These are phyloP conservation scores for Pseudogymnoascus sp. DNA, from an alignment of 2,329 filamentous ascomycete genomes.

Conservation along the genomic window DNA sequence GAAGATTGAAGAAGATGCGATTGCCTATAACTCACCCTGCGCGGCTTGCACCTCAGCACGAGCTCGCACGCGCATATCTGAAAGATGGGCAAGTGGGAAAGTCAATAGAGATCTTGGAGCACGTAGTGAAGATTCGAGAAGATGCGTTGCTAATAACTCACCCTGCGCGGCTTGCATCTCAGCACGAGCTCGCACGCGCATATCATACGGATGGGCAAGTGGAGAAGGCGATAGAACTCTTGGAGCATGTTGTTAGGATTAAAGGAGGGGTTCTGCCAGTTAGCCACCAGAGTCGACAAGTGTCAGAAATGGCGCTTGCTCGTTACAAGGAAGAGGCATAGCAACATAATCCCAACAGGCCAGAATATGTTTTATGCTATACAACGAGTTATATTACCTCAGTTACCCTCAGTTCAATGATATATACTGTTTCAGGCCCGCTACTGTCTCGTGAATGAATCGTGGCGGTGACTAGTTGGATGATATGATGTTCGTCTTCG, in stretches of 20 bases:
- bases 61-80: conserved; percentile 6
- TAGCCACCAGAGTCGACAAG: neutral
- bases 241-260: neutral
- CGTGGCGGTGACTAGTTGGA: neutral
- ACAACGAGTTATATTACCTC: neutral
- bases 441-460: neutral
- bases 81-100: neutral
- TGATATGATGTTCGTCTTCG: neutral
- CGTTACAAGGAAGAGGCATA: neutral
- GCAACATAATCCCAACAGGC: neutral
- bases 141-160: neutral
- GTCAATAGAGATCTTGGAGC: conserved; percentile 1
- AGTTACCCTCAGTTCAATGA: neutral
- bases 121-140: conserved; percentile 1
- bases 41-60: conserved; percentile 7
- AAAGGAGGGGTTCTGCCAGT: neutral
- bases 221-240: neutral
- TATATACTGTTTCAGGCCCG: neutral
- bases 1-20: neutral
- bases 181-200: neutral
- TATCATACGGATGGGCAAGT: neutral
- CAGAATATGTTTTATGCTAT: no score
- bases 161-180: neutral
- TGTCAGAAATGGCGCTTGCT: neutral
- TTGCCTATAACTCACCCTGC: neutral